Conservation (phyloP, 148 eudicot genomes). For the Camellia lanceoleosa region DNA sequence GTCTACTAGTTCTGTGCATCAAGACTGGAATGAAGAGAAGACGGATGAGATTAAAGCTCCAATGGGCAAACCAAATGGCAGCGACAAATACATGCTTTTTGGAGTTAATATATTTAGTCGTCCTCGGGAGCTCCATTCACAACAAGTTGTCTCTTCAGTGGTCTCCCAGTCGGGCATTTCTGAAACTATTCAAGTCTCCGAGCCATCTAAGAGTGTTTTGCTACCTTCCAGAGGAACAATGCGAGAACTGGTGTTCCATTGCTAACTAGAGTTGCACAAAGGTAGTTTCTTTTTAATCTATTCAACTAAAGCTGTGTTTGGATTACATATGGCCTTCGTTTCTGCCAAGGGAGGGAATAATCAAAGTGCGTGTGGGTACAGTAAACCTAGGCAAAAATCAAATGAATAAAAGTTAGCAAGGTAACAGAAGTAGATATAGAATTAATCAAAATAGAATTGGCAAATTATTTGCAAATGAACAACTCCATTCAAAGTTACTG, state of each 20-base stretch:
- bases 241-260: conserved; percentile 3
- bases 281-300: conserved; percentile 5
- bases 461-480: neutral
- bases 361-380: conserved; percentile 96
- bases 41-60: conserved; percentile 1
- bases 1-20: neutral
- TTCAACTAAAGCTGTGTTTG: neutral
- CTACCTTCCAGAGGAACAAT: neutral
- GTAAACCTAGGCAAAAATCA: conserved; percentile 60
- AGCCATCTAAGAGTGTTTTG: neutral
- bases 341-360: conserved; percentile 99
- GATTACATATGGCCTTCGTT: conserved; percentile 60
- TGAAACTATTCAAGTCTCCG: neutral
- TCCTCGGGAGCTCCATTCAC: conserved; percentile 2
- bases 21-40: conserved; percentile 6
- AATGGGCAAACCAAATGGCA: conserved; percentile 1
- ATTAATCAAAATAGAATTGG: neutral
- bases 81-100: conserved; percentile 19
- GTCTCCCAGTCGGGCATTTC: neutral
- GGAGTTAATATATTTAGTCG: conserved; percentile 9
- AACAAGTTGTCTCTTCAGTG: neutral
- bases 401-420: neutral
- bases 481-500: neutral
- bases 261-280: conserved; percentile 18
- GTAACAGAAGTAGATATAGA: no score